Percentiles rank a stretch among this genome's conserved stretches.
These are phyloP conservation scores for Primulina tabacum DNA, from an alignment of 257 asterid species.

Conservation along the genomic window DNA sequence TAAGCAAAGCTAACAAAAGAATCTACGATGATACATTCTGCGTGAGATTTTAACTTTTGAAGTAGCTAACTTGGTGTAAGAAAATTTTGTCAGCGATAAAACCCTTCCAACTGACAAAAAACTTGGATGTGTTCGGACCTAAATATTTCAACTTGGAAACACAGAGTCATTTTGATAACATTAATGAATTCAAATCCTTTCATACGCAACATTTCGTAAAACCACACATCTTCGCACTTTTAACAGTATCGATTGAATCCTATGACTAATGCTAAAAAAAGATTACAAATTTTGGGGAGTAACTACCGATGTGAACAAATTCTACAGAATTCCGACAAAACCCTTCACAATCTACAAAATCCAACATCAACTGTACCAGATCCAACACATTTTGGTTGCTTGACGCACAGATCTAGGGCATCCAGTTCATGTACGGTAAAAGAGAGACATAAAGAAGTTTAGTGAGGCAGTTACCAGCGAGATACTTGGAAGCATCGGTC, in stretches of 20 bases:
- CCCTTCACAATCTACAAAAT: neutral
- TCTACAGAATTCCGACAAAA: neutral
- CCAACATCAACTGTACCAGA: conserved; percentile 8
- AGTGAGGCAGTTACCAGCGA: conserved; percentile 28
- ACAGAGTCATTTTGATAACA: neutral
- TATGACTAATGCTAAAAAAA: no score
- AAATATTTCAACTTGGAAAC: no score
- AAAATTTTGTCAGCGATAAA: neutral
- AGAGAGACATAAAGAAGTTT: neutral
- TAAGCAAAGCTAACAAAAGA: neutral
- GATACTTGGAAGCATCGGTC: neutral
- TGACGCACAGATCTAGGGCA: conserved; percentile 2
- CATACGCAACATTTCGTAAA: no score
- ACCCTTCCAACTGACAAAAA: neutral
- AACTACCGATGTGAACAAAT: neutral
- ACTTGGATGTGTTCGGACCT: neutral
- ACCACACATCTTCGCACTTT: no score
- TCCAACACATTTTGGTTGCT: neutral
- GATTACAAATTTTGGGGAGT: neutral
- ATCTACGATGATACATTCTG: neutral
- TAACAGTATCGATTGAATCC: neutral
- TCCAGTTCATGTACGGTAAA: neutral
- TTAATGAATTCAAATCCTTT: neutral
- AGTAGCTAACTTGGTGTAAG: neutral
- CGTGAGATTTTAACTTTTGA: neutral